Conservation (phyloP, 768 basidiomycete species). For the Boletus rubroflammeus region DNA sequence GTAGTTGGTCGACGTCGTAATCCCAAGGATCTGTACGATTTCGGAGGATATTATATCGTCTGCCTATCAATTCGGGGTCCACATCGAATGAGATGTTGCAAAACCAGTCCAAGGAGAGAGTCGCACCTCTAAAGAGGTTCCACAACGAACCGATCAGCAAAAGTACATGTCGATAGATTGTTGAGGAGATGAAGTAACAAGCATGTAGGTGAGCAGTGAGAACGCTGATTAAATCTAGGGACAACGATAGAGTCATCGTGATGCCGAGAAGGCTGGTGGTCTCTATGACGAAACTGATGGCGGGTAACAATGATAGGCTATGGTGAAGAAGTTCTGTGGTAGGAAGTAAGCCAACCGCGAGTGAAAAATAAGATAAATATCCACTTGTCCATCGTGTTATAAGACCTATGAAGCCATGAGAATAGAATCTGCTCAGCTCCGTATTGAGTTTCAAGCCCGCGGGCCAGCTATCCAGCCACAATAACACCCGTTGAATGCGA, state of each 20-base stretch:
- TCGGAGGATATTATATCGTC: constrained; percentile 82
- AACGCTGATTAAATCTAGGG: constrained; percentile 62
- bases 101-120: background rate
- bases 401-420: constrained; percentile 63
- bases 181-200: constrained; percentile 61
- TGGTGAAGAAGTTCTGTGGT: constrained; percentile 19
- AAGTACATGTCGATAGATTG: constrained; percentile 60
- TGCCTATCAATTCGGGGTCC: constrained; percentile 49
- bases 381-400: constrained; percentile 71
- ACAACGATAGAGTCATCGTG: constrained; percentile 63
- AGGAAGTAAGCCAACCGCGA: constrained; percentile 6
- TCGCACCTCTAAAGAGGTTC: constrained; percentile 84
- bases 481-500: constrained; percentile 49
- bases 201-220: constrained; percentile 70
- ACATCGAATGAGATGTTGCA: background rate
- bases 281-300: constrained; percentile 34
- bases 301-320: constrained; percentile 19
- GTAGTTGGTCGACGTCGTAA: constrained; percentile 89
- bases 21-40: constrained; percentile 86
- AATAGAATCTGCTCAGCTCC: constrained; percentile 83
- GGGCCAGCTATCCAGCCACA: constrained; percentile 95
- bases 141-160: constrained; percentile 65
- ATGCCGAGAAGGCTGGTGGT: constrained; percentile 41
- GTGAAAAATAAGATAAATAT: constrained; percentile 25
- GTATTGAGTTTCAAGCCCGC: constrained; percentile 95